These are phyloP conservation scores for Paraphysoderma sedebokerense DNA, from an alignment of 371 early-diverging fungal genomes.

Conservation along the genomic window DNA sequence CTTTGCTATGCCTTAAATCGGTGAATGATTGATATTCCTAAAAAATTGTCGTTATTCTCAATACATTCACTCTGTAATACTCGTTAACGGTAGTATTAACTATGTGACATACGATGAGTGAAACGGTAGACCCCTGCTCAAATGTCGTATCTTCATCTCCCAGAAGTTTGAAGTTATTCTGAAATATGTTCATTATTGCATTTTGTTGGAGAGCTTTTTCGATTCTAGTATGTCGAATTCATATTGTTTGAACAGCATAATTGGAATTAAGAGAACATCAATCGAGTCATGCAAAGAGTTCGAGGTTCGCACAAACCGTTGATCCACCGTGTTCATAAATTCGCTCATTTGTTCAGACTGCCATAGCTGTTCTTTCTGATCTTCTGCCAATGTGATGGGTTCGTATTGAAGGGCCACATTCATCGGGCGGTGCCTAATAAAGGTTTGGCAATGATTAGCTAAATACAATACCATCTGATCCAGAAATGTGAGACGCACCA, in stretches of 20 bases:
- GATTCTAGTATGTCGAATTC: too few relatives aligned
- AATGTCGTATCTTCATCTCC: constrained; percentile 31
- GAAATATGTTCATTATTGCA: constrained; percentile 23
- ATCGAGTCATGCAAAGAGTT: too few relatives aligned
- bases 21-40: constrained; percentile 35
- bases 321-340: constrained; percentile 12
- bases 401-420: constrained; percentile 31
- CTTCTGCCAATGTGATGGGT: constrained; percentile 9
- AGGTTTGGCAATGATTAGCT: not conserved
- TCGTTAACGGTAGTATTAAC: not conserved
- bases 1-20: constrained; percentile 31
- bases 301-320: too few relatives aligned
- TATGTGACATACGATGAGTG: constrained; percentile 7
- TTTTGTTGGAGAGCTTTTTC: constrained; percentile 29
- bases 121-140: constrained; percentile 26
- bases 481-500: constrained; percentile 12
- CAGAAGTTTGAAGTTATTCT: constrained; percentile 22
- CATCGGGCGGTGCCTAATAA: constrained; percentile 14
- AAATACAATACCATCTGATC: not conserved
- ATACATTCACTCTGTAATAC: not conserved
- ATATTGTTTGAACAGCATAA: too few relatives aligned
- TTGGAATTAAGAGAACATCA: too few relatives aligned
- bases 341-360: constrained; percentile 14
- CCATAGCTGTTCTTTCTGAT: constrained; percentile 9
- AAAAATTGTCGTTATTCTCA: not conserved